These are phyloP conservation scores for Colletotrichum camelliae DNA, from an alignment of 2,329 filamentous ascomycete genomes.

Conservation along the genomic window DNA sequence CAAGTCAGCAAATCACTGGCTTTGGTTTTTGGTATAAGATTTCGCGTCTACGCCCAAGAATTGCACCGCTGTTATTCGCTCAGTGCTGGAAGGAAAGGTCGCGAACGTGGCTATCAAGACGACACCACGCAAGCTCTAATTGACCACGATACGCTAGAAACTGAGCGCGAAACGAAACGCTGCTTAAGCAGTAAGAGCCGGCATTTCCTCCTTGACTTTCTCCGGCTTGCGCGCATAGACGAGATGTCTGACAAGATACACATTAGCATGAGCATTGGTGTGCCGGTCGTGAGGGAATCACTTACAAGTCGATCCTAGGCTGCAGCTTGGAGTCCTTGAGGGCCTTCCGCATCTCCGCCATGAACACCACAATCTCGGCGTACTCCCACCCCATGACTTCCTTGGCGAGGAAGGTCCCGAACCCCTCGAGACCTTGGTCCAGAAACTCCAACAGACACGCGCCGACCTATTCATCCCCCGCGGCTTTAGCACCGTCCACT, in stretches of 20 bases:
- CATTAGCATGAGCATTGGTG: too few species aligned
- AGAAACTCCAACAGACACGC: slow-evolving; percentile 24
- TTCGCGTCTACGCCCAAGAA: neutral
- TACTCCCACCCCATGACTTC: slow-evolving; percentile 33
- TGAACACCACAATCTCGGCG: slow-evolving; percentile 29
- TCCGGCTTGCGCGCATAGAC: slow-evolving; percentile 3
- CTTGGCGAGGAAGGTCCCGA: slow-evolving; percentile 29
- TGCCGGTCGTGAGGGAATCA: neutral
- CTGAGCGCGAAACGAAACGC: neutral
- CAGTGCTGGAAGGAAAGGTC: neutral
- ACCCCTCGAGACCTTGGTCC: slow-evolving; percentile 31
- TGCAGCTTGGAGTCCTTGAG: neutral
- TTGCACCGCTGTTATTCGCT: neutral
- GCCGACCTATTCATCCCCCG: neutral
- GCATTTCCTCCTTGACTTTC: neutral
- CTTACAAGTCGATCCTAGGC: neutral
- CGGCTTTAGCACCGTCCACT: neutral
- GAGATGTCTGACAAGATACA: neutral
- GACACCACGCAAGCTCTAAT: too few species aligned
- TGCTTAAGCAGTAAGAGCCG: neutral
- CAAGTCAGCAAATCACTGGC: fast-evolving
- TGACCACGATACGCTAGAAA: neutral
- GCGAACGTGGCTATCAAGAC: too few species aligned
- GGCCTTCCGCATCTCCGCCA: slow-evolving; percentile 22
- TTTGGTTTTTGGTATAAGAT: too few species aligned